A percentile compares a stretch with the other conserved stretches of the same genome.
These are phyloP conservation scores for Pichia paraexigua DNA, from an alignment of 805 yeast species.

Conservation along the genomic window DNA sequence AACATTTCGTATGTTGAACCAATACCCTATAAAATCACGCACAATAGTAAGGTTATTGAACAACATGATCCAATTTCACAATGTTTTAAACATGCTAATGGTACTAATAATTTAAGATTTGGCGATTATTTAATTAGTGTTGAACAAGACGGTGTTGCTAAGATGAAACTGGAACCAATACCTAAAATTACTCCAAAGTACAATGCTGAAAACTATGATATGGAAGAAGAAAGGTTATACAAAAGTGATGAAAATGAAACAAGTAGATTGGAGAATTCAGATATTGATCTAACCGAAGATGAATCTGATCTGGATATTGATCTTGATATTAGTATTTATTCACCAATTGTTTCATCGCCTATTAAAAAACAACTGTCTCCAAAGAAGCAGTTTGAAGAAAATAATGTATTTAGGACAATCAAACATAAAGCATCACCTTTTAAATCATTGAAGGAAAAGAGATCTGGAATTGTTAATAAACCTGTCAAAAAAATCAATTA, in stretches of 20 bases:
- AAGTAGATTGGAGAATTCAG: constrained; percentile 18
- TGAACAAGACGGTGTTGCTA: constrained; percentile 4
- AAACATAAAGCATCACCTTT: constrained; percentile 2
- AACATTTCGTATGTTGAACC: not conserved
- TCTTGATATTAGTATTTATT: not conserved
- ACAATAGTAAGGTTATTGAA: not conserved
- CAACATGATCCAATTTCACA: constrained; percentile 6
- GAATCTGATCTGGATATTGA: constrained; percentile 1
- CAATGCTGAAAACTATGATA: not conserved
- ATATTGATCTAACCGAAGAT: not conserved
- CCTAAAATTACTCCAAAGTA: not conserved
- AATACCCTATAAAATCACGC: not conserved
- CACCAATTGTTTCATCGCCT: constrained; percentile 1
- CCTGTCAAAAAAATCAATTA: constrained; percentile 11
- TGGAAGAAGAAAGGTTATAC: constrained; percentile 2
- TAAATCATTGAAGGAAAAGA: constrained; percentile 4
- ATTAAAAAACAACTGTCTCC: not conserved
- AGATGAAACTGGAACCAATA: not conserved
- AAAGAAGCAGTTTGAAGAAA: not conserved
- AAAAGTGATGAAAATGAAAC: constrained; percentile 9
- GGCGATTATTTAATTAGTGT: constrained; percentile 11
- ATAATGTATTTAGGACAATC: not conserved
- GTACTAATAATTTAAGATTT: constrained; percentile 7
- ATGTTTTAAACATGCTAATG: constrained; percentile 5
- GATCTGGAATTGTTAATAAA: constrained; percentile 4